These are phyloP conservation scores for Trichoderma simmonsii DNA, from an alignment of 2,329 filamentous ascomycete genomes.

Conservation along the genomic window DNA sequence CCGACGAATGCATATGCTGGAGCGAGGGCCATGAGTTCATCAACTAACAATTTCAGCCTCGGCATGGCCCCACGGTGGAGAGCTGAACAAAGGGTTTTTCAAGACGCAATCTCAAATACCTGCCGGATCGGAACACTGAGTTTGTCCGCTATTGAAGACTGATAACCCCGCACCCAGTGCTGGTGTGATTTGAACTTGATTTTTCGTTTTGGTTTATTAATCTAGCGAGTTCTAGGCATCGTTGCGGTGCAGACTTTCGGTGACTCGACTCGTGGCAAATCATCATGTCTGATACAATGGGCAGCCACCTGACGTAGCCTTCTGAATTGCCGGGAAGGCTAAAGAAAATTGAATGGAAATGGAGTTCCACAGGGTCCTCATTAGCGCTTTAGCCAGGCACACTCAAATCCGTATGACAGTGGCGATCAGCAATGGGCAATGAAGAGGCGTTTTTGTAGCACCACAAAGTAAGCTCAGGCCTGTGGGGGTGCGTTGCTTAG, in stretches of 20 bases:
- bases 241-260: not conserved
- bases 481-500: not conserved
- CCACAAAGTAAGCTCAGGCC: not conserved
- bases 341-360: not conserved
- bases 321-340: not conserved
- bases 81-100: not conserved
- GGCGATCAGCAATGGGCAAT: not conserved
- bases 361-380: not conserved
- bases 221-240: not conserved
- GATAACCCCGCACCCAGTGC: not conserved
- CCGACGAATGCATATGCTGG: not conserved
- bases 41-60: not conserved
- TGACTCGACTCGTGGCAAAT: not conserved
- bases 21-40: not conserved
- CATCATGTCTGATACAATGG: not conserved
- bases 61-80: not conserved
- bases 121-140: conserved; percentile 16
- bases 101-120: not conserved
- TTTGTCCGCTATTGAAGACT: conserved; percentile 6
- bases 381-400: not conserved
- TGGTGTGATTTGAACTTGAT: not conserved
- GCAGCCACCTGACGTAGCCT: not conserved
- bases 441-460: not conserved
- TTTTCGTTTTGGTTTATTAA: not conserved
- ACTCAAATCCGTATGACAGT: not conserved